A percentile compares a stretch with the other conserved stretches of the same genome.
phyloP scores from a whole-genome alignment of 2,329 filamentous ascomycete species.

The Ophiostoma novo-ulmi region DNA sequence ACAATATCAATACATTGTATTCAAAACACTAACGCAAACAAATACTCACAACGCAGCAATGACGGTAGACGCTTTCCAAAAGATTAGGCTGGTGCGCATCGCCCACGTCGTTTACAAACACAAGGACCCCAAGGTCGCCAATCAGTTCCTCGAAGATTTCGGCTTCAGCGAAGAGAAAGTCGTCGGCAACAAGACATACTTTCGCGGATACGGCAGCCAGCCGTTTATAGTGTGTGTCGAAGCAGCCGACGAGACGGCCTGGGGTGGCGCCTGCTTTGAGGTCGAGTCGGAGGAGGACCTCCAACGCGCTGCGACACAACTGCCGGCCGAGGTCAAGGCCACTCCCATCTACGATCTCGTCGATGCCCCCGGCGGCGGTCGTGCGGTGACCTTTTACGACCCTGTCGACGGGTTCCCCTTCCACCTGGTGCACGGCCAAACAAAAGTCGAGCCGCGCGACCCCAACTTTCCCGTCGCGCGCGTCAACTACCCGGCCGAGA shows the following conservation, averaged over 20 bases:
- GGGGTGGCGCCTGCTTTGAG: constrained; percentile 54
- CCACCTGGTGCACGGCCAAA: constrained; percentile 54
- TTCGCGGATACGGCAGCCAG: constrained; percentile 56
- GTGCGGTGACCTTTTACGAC: constrained; percentile 48
- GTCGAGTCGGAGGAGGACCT: constrained; percentile 55
- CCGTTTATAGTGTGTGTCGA: constrained; percentile 55
- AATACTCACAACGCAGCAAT: not conserved
- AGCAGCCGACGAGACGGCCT: constrained; percentile 44
- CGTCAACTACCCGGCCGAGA: constrained; percentile 46
- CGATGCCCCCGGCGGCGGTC: constrained; percentile 52
- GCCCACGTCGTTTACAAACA: constrained; percentile 48
- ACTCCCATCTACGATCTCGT: constrained; percentile 45
- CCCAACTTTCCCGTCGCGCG: constrained; percentile 39
- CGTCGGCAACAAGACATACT: constrained; percentile 48
- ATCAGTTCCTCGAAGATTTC: constrained; percentile 45
- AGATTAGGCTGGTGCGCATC: constrained; percentile 38
- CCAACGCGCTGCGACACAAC: constrained; percentile 42
- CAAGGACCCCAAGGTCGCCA: constrained; percentile 39
- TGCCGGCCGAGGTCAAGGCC: constrained; percentile 46
- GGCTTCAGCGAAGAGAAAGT: constrained; percentile 41
- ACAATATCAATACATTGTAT: too few relatives aligned
- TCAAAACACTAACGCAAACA: not conserved
- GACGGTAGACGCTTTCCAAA: constrained; percentile 21
- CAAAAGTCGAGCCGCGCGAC: constrained; percentile 38
- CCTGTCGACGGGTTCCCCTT: constrained; percentile 53